Evolutionary conservation across 2,329 filamentous ascomycete genomes (phyloP).

Genomic region (Curvularia lunata): DNA sequence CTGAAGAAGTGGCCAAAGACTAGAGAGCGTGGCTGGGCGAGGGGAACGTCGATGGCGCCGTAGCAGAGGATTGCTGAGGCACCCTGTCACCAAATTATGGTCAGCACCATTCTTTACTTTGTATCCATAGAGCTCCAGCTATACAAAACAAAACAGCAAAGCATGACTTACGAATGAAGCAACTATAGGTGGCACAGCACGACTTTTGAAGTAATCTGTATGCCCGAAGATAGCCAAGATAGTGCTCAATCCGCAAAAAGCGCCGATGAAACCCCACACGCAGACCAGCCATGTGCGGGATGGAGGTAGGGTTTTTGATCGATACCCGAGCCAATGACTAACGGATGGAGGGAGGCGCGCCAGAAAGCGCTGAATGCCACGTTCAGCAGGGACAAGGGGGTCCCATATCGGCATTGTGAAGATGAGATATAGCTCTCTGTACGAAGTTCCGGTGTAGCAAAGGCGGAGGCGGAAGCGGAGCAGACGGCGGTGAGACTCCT

Average conservation of each 20-base stretch:
- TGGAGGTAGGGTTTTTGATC: slow-evolving; percentile 37
- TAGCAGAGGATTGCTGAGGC: slow-evolving; percentile 56
- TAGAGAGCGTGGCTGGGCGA: slow-evolving; percentile 55
- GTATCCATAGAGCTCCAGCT: not conserved
- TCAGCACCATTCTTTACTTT: not conserved
- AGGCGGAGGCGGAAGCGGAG: not conserved
- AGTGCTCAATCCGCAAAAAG: slow-evolving; percentile 51
- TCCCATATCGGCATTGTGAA: slow-evolving; percentile 33
- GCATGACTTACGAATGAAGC: slow-evolving; percentile 47
- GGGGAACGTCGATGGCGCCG: slow-evolving; percentile 53
- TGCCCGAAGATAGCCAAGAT: slow-evolving; percentile 51
- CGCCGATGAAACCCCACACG: slow-evolving; percentile 53
- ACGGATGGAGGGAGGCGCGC: slow-evolving; percentile 66
- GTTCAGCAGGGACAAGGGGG: slow-evolving; percentile 37
- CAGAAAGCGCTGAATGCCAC: slow-evolving; percentile 37
- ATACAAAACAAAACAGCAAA: not conserved
- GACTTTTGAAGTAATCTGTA: slow-evolving; percentile 48
- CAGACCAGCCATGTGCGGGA: slow-evolving; percentile 45
- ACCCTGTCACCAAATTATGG: slow-evolving; percentile 38
- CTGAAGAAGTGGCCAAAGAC: slow-evolving; percentile 55
- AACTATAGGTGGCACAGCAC: slow-evolving; percentile 52
- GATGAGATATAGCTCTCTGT: not conserved
- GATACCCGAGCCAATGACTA: slow-evolving; percentile 67
- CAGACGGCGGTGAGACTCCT: not conserved
- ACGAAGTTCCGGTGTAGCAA: not conserved